phyloP scores from a whole-genome alignment of 495 filamentous ascomycete genomes.

The Neurospora sp. region DNA sequence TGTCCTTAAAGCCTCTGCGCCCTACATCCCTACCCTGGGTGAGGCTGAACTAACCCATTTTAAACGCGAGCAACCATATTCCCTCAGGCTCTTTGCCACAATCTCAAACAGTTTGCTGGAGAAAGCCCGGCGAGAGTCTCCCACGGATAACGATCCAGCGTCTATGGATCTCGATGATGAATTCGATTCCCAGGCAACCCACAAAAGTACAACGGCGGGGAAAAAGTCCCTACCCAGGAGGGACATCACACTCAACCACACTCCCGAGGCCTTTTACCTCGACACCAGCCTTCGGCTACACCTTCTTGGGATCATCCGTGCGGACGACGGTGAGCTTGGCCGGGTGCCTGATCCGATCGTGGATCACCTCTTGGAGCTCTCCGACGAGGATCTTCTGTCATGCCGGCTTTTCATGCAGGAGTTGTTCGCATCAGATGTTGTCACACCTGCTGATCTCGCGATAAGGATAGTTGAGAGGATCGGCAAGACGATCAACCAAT shows the following conservation, averaged over 20 bases:
- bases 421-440: slow-evolving; percentile 35
- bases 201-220: slow-evolving; percentile 25
- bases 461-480: slow-evolving; percentile 35
- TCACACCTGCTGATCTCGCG: slow-evolving; percentile 29
- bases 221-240: slow-evolving; percentile 32
- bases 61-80: slow-evolving; percentile 19
- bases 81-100: slow-evolving; percentile 30
- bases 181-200: slow-evolving; percentile 48
- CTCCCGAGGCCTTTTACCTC: slow-evolving; percentile 38
- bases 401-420: slow-evolving; percentile 43
- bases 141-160: slow-evolving; percentile 32
- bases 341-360: slow-evolving; percentile 37
- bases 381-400: slow-evolving; percentile 50
- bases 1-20: slow-evolving; percentile 22
- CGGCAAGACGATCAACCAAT: slow-evolving; percentile 51
- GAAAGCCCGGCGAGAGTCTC: slow-evolving; percentile 16
- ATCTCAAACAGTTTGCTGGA: slow-evolving; percentile 39
- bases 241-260: slow-evolving; percentile 35
- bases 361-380: slow-evolving; percentile 46
- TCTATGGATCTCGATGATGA: slow-evolving; percentile 73
- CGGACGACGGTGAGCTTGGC: slow-evolving; percentile 25
- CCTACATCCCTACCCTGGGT: slow-evolving; percentile 28
- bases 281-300: slow-evolving; percentile 30
- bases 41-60: slow-evolving; percentile 21
- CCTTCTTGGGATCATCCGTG: slow-evolving; percentile 28